phyloP scores from a whole-genome alignment of 345 rosid species.

The Gossypium herbaceum region DNA sequence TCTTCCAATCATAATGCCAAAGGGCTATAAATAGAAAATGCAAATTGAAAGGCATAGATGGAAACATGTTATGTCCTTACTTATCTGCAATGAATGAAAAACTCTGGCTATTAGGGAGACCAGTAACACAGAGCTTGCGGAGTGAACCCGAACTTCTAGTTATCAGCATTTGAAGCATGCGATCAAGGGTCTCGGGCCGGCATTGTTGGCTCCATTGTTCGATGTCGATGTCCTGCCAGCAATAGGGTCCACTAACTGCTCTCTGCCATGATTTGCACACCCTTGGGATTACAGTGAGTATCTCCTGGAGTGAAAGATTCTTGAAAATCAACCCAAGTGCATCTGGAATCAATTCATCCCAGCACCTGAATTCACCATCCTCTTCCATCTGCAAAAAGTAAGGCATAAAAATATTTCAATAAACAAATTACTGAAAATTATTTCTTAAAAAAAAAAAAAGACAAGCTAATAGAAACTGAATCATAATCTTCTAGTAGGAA shows the following conservation, averaged over 20 bases:
- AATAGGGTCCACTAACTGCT: constrained; percentile 24
- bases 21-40: neutral
- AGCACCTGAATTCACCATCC: constrained; percentile 12
- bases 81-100: constrained; percentile 30
- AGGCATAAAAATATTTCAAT: neutral
- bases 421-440: neutral
- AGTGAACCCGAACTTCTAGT: constrained; percentile 26
- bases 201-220: constrained; percentile 30
- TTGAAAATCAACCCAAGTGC: constrained; percentile 28
- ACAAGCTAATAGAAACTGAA: neutral
- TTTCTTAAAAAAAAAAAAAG: neutral
- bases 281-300: constrained; percentile 23
- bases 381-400: constrained; percentile 18
- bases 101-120: constrained; percentile 14
- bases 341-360: constrained; percentile 33
- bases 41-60: neutral
- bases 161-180: constrained; percentile 28
- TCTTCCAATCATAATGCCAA: neutral
- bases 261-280: constrained; percentile 30
- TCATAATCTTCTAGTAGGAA: neutral
- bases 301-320: constrained; percentile 22
- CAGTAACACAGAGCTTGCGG: constrained; percentile 25
- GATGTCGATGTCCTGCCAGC: constrained; percentile 35
- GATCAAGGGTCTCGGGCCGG: constrained; percentile 18
- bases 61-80: constrained; percentile 19